A percentile compares a stretch with the other conserved stretches of the same genome.
phyloP scores from a whole-genome alignment of 2,329 filamentous ascomycete species.

The Zalaria obscura region DNA sequence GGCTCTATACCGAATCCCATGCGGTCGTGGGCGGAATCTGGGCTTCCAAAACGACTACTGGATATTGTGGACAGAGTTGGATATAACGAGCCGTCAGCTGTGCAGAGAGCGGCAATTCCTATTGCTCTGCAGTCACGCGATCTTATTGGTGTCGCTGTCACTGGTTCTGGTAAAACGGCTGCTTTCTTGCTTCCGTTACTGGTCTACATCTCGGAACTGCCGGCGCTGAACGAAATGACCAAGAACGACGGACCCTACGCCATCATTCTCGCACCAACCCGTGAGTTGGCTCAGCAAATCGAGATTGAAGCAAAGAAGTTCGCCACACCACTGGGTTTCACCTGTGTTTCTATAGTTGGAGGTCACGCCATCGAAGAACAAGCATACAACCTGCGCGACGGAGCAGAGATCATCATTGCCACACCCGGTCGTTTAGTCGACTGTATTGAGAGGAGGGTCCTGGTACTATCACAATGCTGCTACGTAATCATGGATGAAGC shows the following conservation, averaged over 20 bases:
- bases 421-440: slow-evolving; percentile 94
- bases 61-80: slow-evolving; percentile 74
- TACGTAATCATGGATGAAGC: slow-evolving; percentile 99
- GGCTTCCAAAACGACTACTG: slow-evolving; percentile 61
- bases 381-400: slow-evolving; percentile 74
- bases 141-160: slow-evolving; percentile 95
- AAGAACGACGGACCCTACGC: slow-evolving; percentile 94
- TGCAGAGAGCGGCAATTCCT: slow-evolving; percentile 88
- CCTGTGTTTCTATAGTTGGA: slow-evolving; percentile 93
- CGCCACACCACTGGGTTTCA: slow-evolving; percentile 78
- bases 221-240: slow-evolving; percentile 67
- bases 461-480: slow-evolving; percentile 91
- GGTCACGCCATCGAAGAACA: slow-evolving; percentile 93
- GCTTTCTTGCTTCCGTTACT: slow-evolving; percentile 85
- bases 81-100: slow-evolving; percentile 80
- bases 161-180: slow-evolving; percentile 95
- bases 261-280: slow-evolving; percentile 91
- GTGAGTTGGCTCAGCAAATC: slow-evolving; percentile 95
- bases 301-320: slow-evolving; percentile 91
- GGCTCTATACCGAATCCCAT: slow-evolving; percentile 88
- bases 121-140: slow-evolving; percentile 87
- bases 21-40: slow-evolving; percentile 83
- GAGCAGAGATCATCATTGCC: slow-evolving; percentile 96
- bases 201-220: slow-evolving; percentile 86
- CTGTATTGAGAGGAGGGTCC: slow-evolving; percentile 82